These are phyloP conservation scores for Castanopsis chinensis DNA, from an alignment of 306 rosid genomes.

Conservation along the genomic window DNA sequence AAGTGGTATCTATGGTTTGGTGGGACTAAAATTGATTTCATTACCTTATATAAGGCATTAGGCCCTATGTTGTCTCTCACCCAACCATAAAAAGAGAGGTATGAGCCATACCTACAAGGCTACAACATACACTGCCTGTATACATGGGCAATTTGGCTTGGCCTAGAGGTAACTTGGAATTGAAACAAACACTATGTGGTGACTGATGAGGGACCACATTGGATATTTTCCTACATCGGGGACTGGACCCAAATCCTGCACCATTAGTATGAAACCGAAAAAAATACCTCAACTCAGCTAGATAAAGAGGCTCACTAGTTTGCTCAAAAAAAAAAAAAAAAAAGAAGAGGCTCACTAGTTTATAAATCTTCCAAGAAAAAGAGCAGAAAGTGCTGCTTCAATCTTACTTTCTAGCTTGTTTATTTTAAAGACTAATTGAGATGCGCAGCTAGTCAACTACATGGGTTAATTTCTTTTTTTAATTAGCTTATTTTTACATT, in stretches of 20 bases:
- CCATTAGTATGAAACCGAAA: too few species aligned
- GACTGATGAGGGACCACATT: constrained; percentile 17
- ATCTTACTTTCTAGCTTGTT: too few species aligned
- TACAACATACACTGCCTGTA: not conserved
- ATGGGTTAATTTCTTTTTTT: too few species aligned
- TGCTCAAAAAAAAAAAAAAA: too few species aligned
- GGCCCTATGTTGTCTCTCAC: constrained; percentile 5
- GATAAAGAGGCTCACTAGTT: too few species aligned
- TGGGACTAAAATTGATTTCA: constrained; percentile 11
- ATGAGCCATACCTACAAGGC: not conserved
- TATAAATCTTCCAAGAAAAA: too few species aligned
- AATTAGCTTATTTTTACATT: too few species aligned
- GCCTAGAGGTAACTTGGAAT: constrained; percentile 17
- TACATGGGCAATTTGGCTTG: not conserved
- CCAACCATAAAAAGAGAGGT: constrained; percentile 3
- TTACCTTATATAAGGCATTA: not conserved
- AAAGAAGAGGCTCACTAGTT: too few species aligned
- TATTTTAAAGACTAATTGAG: too few species aligned
- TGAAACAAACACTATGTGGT: constrained; percentile 8
- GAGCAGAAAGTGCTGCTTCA: too few species aligned
- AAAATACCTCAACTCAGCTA: too few species aligned
- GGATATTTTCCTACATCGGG: not conserved
- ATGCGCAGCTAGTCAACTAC: too few species aligned
- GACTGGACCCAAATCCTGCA: not conserved
- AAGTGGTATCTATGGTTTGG: constrained; percentile 10